phyloP scores from a whole-genome alignment of 345 rosid species.

The Excoecaria agallocha region DNA sequence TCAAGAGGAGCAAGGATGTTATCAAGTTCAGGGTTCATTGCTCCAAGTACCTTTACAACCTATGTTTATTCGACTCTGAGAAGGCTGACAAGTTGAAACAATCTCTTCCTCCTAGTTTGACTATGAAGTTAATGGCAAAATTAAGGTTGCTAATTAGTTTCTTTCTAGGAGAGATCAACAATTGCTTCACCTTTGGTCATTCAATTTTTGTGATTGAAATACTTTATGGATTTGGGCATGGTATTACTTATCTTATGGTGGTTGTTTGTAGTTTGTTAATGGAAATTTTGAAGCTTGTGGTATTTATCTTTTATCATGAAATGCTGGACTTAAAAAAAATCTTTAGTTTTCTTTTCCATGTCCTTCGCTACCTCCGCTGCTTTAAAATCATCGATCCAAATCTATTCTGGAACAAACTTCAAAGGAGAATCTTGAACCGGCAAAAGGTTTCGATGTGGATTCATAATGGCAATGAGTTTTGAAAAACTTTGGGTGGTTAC shows the following conservation, averaged over 20 bases:
- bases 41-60: constrained; percentile 87
- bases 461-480: no score
- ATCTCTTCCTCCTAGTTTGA: constrained; percentile 89
- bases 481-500: no score
- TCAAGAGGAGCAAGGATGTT: constrained; percentile 74
- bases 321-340: no score
- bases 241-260: neutral
- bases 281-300: constrained; percentile 1
- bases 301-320: no score
- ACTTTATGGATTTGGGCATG: constrained; percentile 3
- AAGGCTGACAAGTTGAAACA: constrained; percentile 96
- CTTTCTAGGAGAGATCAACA: neutral
- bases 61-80: constrained; percentile 77
- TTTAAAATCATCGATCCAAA: no score
- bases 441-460: no score
- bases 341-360: no score
- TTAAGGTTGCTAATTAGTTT: neutral
- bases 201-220: neutral
- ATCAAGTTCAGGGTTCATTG: constrained; percentile 95
- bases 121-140: constrained; percentile 33
- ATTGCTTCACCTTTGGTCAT: neutral
- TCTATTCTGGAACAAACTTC: no score
- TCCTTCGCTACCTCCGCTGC: no score
- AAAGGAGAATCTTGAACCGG: no score
- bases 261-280: neutral